phyloP scores from a whole-genome alignment of 768 basidiomycete species.

The Pleurotus giganteus region DNA sequence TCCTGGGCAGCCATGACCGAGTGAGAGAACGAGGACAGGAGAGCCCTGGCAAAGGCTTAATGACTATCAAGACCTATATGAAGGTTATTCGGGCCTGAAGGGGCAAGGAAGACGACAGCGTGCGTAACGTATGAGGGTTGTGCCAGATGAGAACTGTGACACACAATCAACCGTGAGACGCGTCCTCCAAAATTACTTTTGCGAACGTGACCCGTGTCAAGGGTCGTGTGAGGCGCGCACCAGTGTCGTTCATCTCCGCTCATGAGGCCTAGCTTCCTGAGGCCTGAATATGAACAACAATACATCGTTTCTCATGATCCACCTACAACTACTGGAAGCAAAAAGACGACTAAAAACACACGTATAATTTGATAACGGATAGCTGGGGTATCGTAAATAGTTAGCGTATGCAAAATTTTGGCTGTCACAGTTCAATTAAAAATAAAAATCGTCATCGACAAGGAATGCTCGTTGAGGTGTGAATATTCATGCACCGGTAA shows the following conservation, averaged over 20 bases:
- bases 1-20: constrained; percentile 4
- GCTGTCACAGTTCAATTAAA: constrained; percentile 8
- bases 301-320: too few species aligned
- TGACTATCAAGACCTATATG: background rate
- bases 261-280: too few species aligned
- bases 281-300: too few species aligned
- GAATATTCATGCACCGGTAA: background rate
- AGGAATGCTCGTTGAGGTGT: background rate
- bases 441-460: constrained; percentile 4
- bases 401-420: constrained; percentile 2
- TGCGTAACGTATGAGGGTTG: background rate
- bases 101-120: background rate
- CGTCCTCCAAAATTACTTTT: background rate
- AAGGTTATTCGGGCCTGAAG: constrained; percentile 3
- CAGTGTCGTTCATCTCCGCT: background rate
- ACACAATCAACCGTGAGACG: background rate
- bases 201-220: background rate
- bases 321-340: background rate
- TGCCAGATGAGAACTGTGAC: background rate
- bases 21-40: background rate
- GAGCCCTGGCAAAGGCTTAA: background rate
- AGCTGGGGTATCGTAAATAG: constrained; percentile 8
- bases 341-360: constrained; percentile 7
- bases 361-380: constrained; percentile 6
- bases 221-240: background rate